Conservation (phyloP, 345 rosid genomes). For the Nephelium lappaceum region DNA sequence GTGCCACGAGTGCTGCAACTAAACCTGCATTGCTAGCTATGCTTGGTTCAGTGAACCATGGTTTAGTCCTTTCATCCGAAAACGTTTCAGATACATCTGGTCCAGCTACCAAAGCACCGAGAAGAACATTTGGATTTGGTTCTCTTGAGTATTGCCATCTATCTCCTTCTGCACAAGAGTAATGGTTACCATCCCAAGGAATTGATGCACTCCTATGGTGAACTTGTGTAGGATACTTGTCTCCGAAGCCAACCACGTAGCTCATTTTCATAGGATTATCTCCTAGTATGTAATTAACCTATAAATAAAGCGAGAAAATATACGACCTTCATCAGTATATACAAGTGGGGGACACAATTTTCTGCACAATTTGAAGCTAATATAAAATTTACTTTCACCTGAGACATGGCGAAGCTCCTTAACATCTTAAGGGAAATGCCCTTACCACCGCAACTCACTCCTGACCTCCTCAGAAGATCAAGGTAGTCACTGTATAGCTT, state of each 20-base stretch:
- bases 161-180: slow-evolving; percentile 44
- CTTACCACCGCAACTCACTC: slow-evolving; percentile 36
- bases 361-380: neutral
- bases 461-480: slow-evolving; percentile 38
- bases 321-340: neutral
- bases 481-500: slow-evolving; percentile 65
- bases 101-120: slow-evolving; percentile 51
- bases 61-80: slow-evolving; percentile 43
- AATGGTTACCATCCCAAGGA: slow-evolving; percentile 41
- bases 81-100: slow-evolving; percentile 44
- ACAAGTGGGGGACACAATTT: neutral
- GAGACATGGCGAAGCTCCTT: slow-evolving; percentile 47
- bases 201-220: slow-evolving; percentile 64
- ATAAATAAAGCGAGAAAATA: neutral
- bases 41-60: slow-evolving; percentile 48
- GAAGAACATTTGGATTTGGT: slow-evolving; percentile 42
- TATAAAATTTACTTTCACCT: slow-evolving; percentile 33
- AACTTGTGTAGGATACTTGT: slow-evolving; percentile 45
- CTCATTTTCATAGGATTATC: slow-evolving; percentile 64
- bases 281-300: slow-evolving; percentile 55
- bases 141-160: slow-evolving; percentile 38
- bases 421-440: slow-evolving; percentile 42
- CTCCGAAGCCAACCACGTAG: slow-evolving; percentile 63
- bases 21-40: slow-evolving; percentile 49
- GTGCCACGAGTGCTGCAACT: slow-evolving; percentile 60